phyloP scores from a whole-genome alignment of 345 rosid species.

The Citrus maxima region DNA sequence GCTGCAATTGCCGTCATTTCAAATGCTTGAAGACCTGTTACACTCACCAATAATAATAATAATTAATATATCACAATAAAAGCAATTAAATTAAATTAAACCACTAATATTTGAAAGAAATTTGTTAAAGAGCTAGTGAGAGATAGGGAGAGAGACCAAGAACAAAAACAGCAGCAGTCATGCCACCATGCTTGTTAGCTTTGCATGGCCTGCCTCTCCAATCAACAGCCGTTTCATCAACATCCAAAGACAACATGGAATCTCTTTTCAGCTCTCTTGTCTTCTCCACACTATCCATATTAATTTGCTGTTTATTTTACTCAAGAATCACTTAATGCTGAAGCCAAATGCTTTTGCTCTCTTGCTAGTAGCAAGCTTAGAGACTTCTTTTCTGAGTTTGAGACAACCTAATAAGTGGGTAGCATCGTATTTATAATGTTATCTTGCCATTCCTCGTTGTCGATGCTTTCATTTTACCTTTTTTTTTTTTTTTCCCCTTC shows the following conservation, averaged over 20 bases:
- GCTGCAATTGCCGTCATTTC: constrained; percentile 79
- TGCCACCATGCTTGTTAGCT: constrained; percentile 60
- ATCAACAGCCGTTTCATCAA: constrained; percentile 46
- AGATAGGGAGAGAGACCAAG: constrained; percentile 40
- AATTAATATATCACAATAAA: neutral
- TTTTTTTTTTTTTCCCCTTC: neutral
- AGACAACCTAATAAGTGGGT: constrained; percentile 11
- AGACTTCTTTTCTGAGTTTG: constrained; percentile 12
- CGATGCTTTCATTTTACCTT: constrained; percentile 3
- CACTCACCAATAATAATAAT: neutral
- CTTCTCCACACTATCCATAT: constrained; percentile 26
- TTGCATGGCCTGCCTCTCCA: constrained; percentile 61
- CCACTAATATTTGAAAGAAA: too few relatives aligned
- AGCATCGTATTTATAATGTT: constrained; percentile 22
- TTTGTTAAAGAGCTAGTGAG: neutral
- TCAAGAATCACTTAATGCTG: neutral
- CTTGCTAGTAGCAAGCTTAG: neutral
- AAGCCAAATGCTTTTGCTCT: neutral
- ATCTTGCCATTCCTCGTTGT: constrained; percentile 12
- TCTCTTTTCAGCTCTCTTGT: constrained; percentile 25
- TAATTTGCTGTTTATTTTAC: neutral
- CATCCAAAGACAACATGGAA: constrained; percentile 19
- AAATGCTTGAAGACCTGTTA: constrained; percentile 54
- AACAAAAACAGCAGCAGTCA: constrained; percentile 65
- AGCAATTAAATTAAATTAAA: too few relatives aligned